phyloP scores from a whole-genome alignment of 225 moss, liverwort and hornwort species.

The Physcomitrellopsis africana region DNA sequence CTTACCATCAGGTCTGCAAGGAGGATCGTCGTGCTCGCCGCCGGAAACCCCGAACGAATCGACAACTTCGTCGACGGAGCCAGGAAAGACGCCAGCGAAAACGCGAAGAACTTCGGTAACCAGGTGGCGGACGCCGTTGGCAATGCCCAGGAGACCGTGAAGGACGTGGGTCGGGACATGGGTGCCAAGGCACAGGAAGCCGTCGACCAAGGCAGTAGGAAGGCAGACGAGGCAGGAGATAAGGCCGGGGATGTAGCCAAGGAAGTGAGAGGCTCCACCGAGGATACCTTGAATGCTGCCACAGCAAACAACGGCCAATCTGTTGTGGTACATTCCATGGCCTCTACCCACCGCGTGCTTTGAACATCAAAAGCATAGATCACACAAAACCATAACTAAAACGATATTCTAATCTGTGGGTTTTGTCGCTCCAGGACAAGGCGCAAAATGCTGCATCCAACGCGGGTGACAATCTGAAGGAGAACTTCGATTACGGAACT shows the following conservation, averaged over 20 bases:
- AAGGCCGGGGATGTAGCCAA: slow-evolving; percentile 31
- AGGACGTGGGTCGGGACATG: slow-evolving; percentile 55
- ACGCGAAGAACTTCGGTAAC: slow-evolving; percentile 38
- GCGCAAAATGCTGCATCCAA: slow-evolving; percentile 27
- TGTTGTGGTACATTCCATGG: slow-evolving; percentile 7
- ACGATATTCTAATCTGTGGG: too few species aligned
- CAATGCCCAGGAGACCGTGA: slow-evolving; percentile 22
- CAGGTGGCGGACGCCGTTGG: slow-evolving; percentile 19
- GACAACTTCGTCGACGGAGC: slow-evolving; percentile 51
- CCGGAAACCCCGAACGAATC: slow-evolving; percentile 46
- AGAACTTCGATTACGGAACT: slow-evolving; percentile 23
- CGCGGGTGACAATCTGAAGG: slow-evolving; percentile 21
- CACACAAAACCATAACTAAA: too few species aligned
- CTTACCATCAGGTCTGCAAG: neutral
- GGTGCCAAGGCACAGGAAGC: slow-evolving; percentile 55
- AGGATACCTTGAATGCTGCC: slow-evolving; percentile 29
- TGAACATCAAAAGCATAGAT: too few species aligned
- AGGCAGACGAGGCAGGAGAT: slow-evolving; percentile 30
- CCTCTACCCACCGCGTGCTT: neutral
- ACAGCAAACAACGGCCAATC: slow-evolving; percentile 20
- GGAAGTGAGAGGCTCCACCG: slow-evolving; percentile 36
- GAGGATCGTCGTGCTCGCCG: slow-evolving; percentile 19
- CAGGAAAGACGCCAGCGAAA: slow-evolving; percentile 46
- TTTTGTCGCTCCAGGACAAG: slow-evolving; percentile 21
- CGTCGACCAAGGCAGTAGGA: slow-evolving; percentile 34